Conservation (phyloP, 208 protist genomes). For the Trypanosomatidae sp. region DNA sequence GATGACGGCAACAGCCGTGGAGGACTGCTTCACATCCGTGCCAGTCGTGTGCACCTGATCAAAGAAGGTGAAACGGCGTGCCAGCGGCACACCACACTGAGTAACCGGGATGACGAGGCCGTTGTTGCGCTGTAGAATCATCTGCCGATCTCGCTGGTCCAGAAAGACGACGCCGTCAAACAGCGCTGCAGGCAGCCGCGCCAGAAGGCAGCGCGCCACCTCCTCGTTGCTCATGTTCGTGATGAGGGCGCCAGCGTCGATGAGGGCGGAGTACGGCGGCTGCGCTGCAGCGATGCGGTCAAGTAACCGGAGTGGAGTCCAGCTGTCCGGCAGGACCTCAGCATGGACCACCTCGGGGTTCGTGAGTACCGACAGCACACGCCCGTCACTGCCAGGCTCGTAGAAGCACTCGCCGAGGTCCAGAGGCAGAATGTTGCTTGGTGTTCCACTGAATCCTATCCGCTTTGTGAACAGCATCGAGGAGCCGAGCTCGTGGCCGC, state of each 20-base stretch:
- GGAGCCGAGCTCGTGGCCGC: constrained; percentile 94
- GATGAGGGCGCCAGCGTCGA: constrained; percentile 96
- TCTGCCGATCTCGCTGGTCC: constrained; percentile 90
- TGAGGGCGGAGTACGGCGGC: constrained; percentile 91
- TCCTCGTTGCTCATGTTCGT: constrained; percentile 95
- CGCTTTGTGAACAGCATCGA: constrained; percentile 93
- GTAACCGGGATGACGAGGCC: constrained; percentile 79
- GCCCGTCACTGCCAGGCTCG: constrained; percentile 92
- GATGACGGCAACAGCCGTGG: constrained; percentile 89
- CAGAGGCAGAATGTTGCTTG: constrained; percentile 92
- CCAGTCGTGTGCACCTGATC: constrained; percentile 96
- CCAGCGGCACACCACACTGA: constrained; percentile 92
- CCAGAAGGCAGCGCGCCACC: constrained; percentile 88
- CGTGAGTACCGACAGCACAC: constrained; percentile 92
- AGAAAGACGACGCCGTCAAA: constrained; percentile 96
- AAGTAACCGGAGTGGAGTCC: constrained; percentile 91
- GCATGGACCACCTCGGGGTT: constrained; percentile 70
- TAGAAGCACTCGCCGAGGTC: constrained; percentile 95
- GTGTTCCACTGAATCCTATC: constrained; percentile 95
- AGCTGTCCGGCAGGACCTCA: constrained; percentile 72
- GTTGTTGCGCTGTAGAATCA: constrained; percentile 92
- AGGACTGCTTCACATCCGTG: constrained; percentile 94
- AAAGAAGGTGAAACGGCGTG: constrained; percentile 93
- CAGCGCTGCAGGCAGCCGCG: constrained; percentile 47
- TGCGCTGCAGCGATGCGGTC: constrained; percentile 78